Conservation (phyloP, 129 eudicot genomes). For the Glebionis coronaria region DNA sequence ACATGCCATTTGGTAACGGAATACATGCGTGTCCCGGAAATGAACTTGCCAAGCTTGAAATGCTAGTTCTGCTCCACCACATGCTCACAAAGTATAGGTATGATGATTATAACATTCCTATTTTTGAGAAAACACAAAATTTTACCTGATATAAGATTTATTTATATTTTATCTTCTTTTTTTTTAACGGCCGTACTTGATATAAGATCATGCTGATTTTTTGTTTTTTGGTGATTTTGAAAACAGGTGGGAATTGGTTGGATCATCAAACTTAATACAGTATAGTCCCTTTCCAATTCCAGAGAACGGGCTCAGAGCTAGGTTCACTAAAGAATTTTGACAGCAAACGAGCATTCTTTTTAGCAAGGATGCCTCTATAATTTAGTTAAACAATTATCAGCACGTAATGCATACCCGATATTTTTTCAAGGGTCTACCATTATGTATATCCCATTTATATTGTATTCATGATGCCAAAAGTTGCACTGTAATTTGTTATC, state of each 20-base stretch:
- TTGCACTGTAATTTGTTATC: conserved; percentile 18
- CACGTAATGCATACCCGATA: conserved; percentile 17
- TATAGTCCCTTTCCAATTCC: conserved; percentile 85
- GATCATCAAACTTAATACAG: conserved; percentile 38
- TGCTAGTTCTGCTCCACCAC: conserved; percentile 75
- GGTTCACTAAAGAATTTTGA: conserved; percentile 40
- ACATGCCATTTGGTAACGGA: conserved; percentile 87
- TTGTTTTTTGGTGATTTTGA: conserved; percentile 15
- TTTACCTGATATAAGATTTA: neutral
- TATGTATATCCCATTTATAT: conserved; percentile 13
- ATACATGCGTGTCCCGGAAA: conserved; percentile 90
- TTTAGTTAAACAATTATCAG: conserved; percentile 7
- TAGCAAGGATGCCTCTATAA: conserved; percentile 6
- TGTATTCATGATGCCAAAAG: conserved; percentile 20
- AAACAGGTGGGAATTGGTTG: conserved; percentile 74
- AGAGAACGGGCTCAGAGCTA: conserved; percentile 62
- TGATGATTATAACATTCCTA: conserved; percentile 6
- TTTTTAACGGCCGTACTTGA: neutral
- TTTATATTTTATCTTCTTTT: no score
- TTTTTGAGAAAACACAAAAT: neutral
- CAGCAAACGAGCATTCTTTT: conserved; percentile 15
- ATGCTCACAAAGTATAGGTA: conserved; percentile 71
- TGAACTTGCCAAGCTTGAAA: conserved; percentile 83
- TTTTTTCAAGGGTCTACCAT: conserved; percentile 33
- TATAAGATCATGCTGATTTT: conserved; percentile 13